Percentiles rank a stretch among this genome's conserved stretches.
These are phyloP conservation scores for Parathielavia hyrcaniae DNA, from an alignment of 495 filamentous ascomycete genomes.

Conservation along the genomic window DNA sequence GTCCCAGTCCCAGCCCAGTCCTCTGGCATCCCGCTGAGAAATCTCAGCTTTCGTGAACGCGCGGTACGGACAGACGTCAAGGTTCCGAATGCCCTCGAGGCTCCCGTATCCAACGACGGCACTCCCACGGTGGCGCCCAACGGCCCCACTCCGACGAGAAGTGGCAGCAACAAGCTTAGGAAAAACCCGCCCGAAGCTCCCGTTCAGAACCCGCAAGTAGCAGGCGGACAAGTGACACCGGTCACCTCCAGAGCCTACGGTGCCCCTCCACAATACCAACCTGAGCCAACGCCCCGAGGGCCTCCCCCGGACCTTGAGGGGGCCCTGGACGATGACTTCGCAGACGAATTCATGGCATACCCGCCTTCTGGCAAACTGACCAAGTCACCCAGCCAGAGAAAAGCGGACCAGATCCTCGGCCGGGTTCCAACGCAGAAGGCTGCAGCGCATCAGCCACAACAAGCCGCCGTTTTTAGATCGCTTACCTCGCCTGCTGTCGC, in stretches of 20 bases:
- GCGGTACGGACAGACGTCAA: slow-evolving; percentile 37
- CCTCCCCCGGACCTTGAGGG: neutral
- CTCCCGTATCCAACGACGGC: slow-evolving; percentile 18
- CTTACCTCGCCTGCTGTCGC: neutral
- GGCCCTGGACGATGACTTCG: slow-evolving; percentile 11
- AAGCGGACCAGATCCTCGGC: slow-evolving; percentile 29
- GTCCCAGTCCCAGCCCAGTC: slow-evolving; percentile 23
- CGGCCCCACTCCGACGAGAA: slow-evolving; percentile 31
- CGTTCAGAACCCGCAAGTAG: neutral
- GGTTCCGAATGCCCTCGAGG: slow-evolving; percentile 26
- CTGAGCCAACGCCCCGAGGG: neutral
- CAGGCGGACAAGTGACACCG: neutral
- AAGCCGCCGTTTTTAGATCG: slow-evolving; percentile 2
- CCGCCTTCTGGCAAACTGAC: slow-evolving; percentile 19
- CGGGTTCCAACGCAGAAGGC: slow-evolving; percentile 16
- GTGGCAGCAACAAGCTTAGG: slow-evolving; percentile 44
- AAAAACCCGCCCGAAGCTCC: slow-evolving; percentile 36
- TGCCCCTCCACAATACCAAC: neutral
- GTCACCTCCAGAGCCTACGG: neutral
- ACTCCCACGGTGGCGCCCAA: slow-evolving; percentile 26
- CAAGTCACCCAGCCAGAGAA: slow-evolving; percentile 26
- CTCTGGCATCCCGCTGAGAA: slow-evolving; percentile 38
- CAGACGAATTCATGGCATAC: slow-evolving; percentile 14
- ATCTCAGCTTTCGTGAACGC: slow-evolving; percentile 47
- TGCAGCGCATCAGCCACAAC: neutral